Evolutionary conservation across 2,329 filamentous ascomycete species (phyloP), one percentile per base, ranked within the genome.

Genomic region (Pestalotiopsis sp.): DNA sequence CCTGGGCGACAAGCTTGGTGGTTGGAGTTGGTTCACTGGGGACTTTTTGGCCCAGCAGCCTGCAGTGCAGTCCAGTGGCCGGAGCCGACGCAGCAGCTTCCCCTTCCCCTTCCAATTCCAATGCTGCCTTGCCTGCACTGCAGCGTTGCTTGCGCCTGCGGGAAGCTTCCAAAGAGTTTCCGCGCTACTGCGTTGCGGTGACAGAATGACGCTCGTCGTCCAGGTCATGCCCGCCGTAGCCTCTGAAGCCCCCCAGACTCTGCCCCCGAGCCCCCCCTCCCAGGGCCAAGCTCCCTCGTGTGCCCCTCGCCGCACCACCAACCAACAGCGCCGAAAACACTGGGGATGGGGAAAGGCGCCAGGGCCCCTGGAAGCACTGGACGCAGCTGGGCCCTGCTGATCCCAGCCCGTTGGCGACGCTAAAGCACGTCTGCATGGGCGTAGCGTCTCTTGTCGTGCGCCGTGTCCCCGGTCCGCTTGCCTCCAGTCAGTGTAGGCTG

Each of bases 121-220:
- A 23, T 3, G 7, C 11, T 59, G 57, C 57, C 12, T 11, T n/a
- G 20, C 17, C 57, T 59, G 57, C 57, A 52, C 49, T 20, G 31
- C 31, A 36, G 31, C 31, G 31, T 36, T 36, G 31, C 31, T 36
- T 36, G 31, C 31, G 31, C 31, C 31, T 36, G 31, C 31, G 31
- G 52, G 64, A 60, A 66, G 64, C 56, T 66, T 66, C 64, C 56
- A 59, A 60, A 52, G 45, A 59, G 25, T 39, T 66, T 66, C 64
- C 52, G 36, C 64, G 56, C 64, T 66, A 66, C 64, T 23, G 23
- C n/a, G n/a, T 45, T 45, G 20, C 60, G 39, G 45, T 52, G 45
- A 52, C 41, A 64, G 62, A n/a, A 56, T 66, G 49, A 56, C 63
- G 63, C 41, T 31, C 38, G 23, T 41, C 17, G n/a, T 23, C 45